Conservation (phyloP, 2,329 filamentous ascomycete species). For the Pseudocercospora fuligena region DNA sequence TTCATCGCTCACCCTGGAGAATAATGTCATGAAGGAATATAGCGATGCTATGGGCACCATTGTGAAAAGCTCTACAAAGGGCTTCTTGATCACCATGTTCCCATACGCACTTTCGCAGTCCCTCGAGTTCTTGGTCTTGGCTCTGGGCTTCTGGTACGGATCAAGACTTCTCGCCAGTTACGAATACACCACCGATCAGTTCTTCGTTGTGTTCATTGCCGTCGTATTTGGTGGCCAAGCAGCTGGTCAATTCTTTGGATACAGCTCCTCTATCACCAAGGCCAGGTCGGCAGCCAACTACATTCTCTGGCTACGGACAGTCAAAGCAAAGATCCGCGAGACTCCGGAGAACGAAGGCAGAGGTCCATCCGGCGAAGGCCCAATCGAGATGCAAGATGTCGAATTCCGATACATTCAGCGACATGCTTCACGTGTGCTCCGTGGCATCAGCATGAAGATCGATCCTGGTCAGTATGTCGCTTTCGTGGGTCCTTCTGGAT, state of each 20-base stretch:
- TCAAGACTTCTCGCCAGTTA: conserved; percentile 39
- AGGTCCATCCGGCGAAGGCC: conserved; percentile 33
- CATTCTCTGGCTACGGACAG: conserved; percentile 49
- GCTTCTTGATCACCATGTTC: conserved; percentile 34
- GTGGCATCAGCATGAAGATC: conserved; percentile 37
- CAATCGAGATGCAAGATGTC: conserved; percentile 35
- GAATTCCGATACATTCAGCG: conserved; percentile 39
- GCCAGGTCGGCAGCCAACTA: conserved; percentile 48
- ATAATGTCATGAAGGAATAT: conserved; percentile 38
- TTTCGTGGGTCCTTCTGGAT: conserved; percentile 55
- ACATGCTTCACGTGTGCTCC: conserved; percentile 33
- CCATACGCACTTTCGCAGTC: conserved; percentile 42
- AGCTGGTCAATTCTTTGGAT: conserved; percentile 70
- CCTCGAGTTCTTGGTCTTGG: conserved; percentile 39
- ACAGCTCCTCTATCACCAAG: conserved; percentile 51
- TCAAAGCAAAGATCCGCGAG: conserved; percentile 46
- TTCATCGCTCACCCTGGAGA: conserved; percentile 41
- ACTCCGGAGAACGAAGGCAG: conserved; percentile 40
- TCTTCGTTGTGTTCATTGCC: conserved; percentile 67
- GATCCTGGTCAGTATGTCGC: conserved; percentile 49
- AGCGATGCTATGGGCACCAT: conserved; percentile 35
- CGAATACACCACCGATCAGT: conserved; percentile 47
- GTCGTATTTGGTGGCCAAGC: conserved; percentile 68
- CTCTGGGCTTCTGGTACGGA: conserved; percentile 45
- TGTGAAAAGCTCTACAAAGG: conserved; percentile 27